Evolutionary conservation across 129 eudicot species (phyloP), one percentile per base, ranked within the genome.

Genomic region (Artemisia argyi): DNA sequence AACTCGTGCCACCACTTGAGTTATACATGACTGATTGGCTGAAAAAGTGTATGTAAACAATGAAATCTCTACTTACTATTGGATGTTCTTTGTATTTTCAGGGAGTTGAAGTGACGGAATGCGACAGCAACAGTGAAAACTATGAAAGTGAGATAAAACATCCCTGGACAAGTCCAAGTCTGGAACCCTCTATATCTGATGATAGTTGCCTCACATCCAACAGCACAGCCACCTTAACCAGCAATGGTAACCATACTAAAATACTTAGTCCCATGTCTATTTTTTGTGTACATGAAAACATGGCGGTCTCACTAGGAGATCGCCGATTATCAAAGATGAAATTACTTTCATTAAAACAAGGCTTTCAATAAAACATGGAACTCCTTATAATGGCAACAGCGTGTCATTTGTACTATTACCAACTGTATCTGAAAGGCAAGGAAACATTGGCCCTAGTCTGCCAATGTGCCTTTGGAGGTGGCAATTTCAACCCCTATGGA

Each of bases 151-250:
- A 44, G 28, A 66, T 73, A 49, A 77, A 83, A 53, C 65, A 63
- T 44, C 66, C 80, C 24, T 49, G 79, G 59, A 70, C 88, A 58
- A 56, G 80, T 48, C 78, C 87, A 39, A 84, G 84, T 82, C 76
- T 61, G 49, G 84, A 83, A 69, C 83, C 86, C 20, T 82, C 96
- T 71, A 69, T 65, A 61, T 84, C 96, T 53, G 91, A 80, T 47
- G 87, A 77, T 51, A 88, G 93, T 81, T 87, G 81, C 79, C 80
- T 81, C 76, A 85, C 95, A 19, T 82, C 85, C 20, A 88, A 85
- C 79, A 81, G 84, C 83, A 81, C 82, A 73, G 78, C 78, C 62
- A 83, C 89, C 78, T 67, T 73, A 65, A 78, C 83, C 55, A 72
- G 82, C 75, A 80, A 74, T 9, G 91, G 91, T 87, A 90, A 61